Conservation (phyloP, 2,329 filamentous ascomycete genomes). For the Colletotrichum cordylinicola region DNA sequence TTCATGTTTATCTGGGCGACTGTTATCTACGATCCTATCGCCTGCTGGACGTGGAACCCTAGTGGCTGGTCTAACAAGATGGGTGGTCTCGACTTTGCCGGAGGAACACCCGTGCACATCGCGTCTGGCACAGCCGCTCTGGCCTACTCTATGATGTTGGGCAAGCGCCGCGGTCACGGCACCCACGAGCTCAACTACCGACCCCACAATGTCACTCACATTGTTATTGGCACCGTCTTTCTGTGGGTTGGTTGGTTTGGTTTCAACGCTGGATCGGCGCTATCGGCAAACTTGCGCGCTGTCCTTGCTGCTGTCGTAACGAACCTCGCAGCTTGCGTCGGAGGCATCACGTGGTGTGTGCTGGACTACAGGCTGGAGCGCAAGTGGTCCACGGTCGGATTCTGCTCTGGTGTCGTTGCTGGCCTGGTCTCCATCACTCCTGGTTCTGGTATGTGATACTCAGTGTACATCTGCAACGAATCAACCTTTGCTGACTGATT, state of each 20-base stretch:
- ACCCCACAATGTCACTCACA: constrained; percentile 91
- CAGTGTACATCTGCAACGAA: neutral
- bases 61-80: constrained; percentile 80
- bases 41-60: constrained; percentile 94
- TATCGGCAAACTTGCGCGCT: constrained; percentile 81
- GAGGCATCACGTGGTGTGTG: constrained; percentile 88
- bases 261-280: constrained; percentile 87
- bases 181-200: constrained; percentile 91
- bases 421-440: constrained; percentile 90
- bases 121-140: constrained; percentile 82
- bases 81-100: constrained; percentile 87
- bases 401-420: constrained; percentile 89
- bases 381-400: constrained; percentile 93
- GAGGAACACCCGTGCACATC: constrained; percentile 90
- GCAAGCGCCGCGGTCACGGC: constrained; percentile 83
- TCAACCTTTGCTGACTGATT: neutral
- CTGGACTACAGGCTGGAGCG: constrained; percentile 87
- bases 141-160: constrained; percentile 90
- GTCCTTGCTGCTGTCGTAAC: constrained; percentile 89
- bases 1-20: constrained; percentile 96
- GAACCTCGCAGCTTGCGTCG: constrained; percentile 83
- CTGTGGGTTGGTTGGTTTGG: constrained; percentile 97
- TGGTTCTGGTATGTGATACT: constrained; percentile 67
- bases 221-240: constrained; percentile 91
- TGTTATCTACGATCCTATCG: constrained; percentile 89